Evolutionary conservation across 2,329 filamentous ascomycete species (phyloP), one percentile per base, ranked within the genome.

Genomic region (Phyllosticta capitalensis): DNA sequence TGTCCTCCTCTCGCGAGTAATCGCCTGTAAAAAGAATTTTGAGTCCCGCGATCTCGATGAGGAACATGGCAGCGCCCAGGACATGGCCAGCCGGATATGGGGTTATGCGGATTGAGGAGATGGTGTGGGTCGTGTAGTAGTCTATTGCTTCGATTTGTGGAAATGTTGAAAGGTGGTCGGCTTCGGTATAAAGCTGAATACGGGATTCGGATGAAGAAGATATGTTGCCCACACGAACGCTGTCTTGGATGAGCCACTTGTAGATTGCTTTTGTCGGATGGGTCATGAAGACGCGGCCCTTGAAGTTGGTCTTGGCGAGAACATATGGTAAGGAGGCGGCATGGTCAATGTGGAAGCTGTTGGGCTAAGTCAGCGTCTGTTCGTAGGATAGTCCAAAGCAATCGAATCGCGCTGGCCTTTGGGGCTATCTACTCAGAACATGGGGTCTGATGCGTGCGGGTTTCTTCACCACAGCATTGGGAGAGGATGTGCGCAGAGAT

Each of bases 191-290:
- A 52, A 97, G 84, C 49, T 83, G 80, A 22, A 83, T 82, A 64
- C 82, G 79, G 63, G 83, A 82, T 66, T 85, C 82, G 2, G 83
- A 83, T 5, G 81, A 83, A 55, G 81, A 83, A 2, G 81, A 79
- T 30, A 69, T 90, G 80, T 79, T 94, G 81, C 68, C 88, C 28
- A 99, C 92, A 61, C 94, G 87, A 52, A 99, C 90, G 65, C 91
- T 95, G 75, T 99, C 94, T 74, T 96, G 91, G 63, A 97, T 96
- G 56, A 97, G 84, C 92, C 94, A 97, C 76, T 97, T 97, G 82
- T 99, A 99, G 72, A 99, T 99, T 67, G 94, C 94, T 74, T 99
- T 97, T 53, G 94, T 99, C 1, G 94, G 91, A 78, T 99, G 94
- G 56, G 94, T 99, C 92, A 97, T 99, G 78, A 96, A 97, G 62